Evolutionary conservation across 257 asterid species (phyloP), one percentile per base, ranked within the genome.

Genomic region (Solanum sejunctum): DNA sequence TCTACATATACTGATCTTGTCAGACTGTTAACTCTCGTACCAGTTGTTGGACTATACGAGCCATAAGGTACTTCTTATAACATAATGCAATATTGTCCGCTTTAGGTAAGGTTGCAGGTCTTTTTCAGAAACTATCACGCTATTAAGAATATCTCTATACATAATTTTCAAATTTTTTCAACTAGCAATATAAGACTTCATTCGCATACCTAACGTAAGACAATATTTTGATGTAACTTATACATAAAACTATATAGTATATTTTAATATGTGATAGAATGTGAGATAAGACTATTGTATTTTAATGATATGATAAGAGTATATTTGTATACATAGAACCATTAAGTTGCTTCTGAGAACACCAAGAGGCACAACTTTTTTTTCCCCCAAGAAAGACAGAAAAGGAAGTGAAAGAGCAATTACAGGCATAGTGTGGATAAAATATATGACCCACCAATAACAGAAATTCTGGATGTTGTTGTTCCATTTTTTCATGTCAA

Each of bases 391-490:
- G 17, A 85, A 12, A 43, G 72, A 49, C 60, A 72, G 26, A 71
- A 17, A 83, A 83, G 39, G 32, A 70, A 87, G 6, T 8, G 2
- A 52, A 26, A 84, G 83, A 88, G 84, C 45, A 56, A 86, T 71
- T 32, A 67, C 41, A 84, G 84, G 86, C 88, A 70, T 10, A 57
- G 83, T 83, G 20, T 78, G n/a, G 64, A 51, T 52, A 13, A 13
- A 39, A 23, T 71, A 7, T 49, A 15, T 84, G 92, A 80, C 93
- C 94, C 88, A 88, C 92, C 84, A 78, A 84, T 32, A 41, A 89
- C 92, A 84, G 85, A 88, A 92, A 84, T 77, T 84, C 85, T 86
- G 93, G 93, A 91, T 73, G 80, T 16, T 82, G 63, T 85, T 87
- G 84, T 70, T 79, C 39, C 52, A 71, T 16, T 21, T 75, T 84